Conservation (phyloP, 2,329 filamentous ascomycete genomes). For the Pseudogymnoascus sp. region DNA sequence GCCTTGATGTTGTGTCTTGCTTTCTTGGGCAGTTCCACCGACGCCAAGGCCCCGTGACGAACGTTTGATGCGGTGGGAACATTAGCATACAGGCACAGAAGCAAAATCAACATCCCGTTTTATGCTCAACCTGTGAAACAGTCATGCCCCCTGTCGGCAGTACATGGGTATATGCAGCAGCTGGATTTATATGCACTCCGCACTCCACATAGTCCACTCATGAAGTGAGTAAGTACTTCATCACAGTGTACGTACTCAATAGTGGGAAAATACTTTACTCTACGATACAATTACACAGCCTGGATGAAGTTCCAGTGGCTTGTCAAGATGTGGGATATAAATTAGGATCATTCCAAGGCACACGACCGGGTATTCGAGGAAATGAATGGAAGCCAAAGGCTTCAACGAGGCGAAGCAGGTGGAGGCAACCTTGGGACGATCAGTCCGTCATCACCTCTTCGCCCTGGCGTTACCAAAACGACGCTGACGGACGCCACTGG, state of each 20-base stretch:
- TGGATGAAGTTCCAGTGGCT: not conserved
- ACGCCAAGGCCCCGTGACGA: not conserved
- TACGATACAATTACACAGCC: not conserved
- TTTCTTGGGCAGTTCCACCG: not conserved
- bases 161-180: not conserved
- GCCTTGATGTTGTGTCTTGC: not conserved
- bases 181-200: constrained; percentile 8
- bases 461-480: not conserved
- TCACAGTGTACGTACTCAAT: not conserved
- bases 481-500: not conserved
- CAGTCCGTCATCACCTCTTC: constrained; percentile 1
- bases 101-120: constrained; percentile 1
- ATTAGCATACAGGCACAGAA: constrained; percentile 1
- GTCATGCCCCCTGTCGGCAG: not conserved
- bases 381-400: constrained; percentile 3
- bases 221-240: not conserved
- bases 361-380: not conserved
- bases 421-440: not conserved
- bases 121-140: not conserved
- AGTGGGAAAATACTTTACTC: not conserved
- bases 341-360: constrained; percentile 2
- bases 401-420: not conserved
- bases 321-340: not conserved
- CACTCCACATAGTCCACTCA: not conserved
- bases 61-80: not conserved